A percentile compares a stretch with the other conserved stretches of the same genome.
phyloP scores from a whole-genome alignment of 2,329 filamentous ascomycete genomes.

The Diaporthe vaccinii region DNA sequence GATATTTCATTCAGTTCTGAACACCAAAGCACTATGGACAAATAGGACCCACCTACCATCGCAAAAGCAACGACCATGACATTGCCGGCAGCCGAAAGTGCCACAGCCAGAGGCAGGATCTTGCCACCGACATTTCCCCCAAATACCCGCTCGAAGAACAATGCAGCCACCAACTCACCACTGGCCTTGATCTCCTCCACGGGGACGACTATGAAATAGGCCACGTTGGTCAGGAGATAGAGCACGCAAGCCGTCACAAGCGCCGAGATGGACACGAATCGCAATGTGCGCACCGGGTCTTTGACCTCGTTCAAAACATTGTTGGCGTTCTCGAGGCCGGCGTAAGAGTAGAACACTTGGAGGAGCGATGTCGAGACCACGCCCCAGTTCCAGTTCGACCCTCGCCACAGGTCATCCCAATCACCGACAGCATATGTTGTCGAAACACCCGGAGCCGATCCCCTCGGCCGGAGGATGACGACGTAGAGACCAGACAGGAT shows the following conservation, averaged over 20 bases:
- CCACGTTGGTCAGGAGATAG: constrained; percentile 76
- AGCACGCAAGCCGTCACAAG: constrained; percentile 72
- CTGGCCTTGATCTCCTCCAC: constrained; percentile 76
- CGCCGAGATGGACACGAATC: constrained; percentile 71
- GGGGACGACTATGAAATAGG: constrained; percentile 74
- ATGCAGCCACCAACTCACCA: constrained; percentile 75
- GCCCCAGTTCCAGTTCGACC: constrained; percentile 17
- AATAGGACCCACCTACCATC: neutral
- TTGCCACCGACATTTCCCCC: constrained; percentile 57
- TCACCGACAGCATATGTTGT: neutral
- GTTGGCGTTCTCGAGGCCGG: constrained; percentile 74
- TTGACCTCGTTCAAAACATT: constrained; percentile 81
- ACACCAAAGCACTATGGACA: too few species aligned
- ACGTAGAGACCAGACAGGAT: constrained; percentile 73
- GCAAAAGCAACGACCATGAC: constrained; percentile 82
- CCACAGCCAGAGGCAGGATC: constrained; percentile 57
- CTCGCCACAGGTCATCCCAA: constrained; percentile 6
- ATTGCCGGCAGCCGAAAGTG: constrained; percentile 77
- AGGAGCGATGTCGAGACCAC: constrained; percentile 69
- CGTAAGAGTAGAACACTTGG: constrained; percentile 79
- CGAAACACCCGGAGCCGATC: neutral
- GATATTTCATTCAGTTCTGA: neutral
- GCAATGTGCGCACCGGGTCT: constrained; percentile 76
- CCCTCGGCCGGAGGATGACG: constrained; percentile 44
- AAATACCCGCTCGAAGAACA: constrained; percentile 77